Evolutionary conservation across 768 basidiomycete genomes (phyloP).

Genomic region (Termitomyces sp.): DNA sequence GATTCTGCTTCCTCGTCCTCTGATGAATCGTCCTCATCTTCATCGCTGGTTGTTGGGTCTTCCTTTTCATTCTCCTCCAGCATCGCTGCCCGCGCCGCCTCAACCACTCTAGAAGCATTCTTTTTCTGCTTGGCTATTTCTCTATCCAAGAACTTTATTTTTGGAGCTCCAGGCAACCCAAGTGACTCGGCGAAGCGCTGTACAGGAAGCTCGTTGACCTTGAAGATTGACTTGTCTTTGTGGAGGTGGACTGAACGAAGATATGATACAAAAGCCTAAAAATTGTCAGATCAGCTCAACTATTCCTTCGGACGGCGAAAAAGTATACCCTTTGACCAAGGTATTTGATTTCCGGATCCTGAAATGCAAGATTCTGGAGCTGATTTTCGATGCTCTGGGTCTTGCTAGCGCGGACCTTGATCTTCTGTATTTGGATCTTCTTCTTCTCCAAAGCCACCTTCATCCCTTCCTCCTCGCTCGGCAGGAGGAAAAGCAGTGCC

Average conservation of each 20-base stretch:
- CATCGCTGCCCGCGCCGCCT: conserved; percentile 24
- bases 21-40: conserved; percentile 3
- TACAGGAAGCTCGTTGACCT: conserved; percentile 73
- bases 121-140: conserved; percentile 73
- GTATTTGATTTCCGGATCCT: conserved; percentile 96
- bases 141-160: conserved; percentile 79
- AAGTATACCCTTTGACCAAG: conserved; percentile 81
- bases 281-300: background rate
- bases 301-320: background rate
- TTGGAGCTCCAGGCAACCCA: conserved; percentile 91
- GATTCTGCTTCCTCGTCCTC: conserved; percentile 20
- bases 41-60: conserved; percentile 7
- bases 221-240: conserved; percentile 92
- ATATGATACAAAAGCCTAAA: conserved; percentile 92
- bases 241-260: conserved; percentile 89
- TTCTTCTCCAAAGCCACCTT: conserved; percentile 63
- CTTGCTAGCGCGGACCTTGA: conserved; percentile 88
- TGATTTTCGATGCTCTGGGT: conserved; percentile 81
- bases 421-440: conserved; percentile 64
- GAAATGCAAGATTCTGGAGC: conserved; percentile 88
- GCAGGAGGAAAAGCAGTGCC: conserved; percentile 74
- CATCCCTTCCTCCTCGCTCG: conserved; percentile 95
- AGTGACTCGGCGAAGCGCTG: conserved; percentile 85
- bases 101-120: conserved; percentile 53
- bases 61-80: conserved; percentile 14